Conservation (phyloP, 805 yeast genomes). For the Kuraishia ogatae region DNA sequence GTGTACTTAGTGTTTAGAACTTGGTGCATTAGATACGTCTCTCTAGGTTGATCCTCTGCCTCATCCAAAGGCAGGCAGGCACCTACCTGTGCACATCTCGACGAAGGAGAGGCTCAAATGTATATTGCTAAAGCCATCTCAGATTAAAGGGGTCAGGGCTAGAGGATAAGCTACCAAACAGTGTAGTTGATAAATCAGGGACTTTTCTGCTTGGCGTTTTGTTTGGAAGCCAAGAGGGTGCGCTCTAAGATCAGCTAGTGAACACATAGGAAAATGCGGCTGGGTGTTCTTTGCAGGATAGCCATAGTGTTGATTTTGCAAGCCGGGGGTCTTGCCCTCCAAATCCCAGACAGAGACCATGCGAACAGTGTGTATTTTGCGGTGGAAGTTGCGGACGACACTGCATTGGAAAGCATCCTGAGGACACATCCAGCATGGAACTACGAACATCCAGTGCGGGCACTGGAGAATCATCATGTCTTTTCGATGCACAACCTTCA, state of each 20-base stretch:
- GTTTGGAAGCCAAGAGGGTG: background rate
- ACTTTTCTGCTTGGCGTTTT: background rate
- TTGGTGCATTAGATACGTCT: background rate
- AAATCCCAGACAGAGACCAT: slow-evolving; percentile 34
- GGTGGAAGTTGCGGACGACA: slow-evolving; percentile 36
- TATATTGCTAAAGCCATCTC: background rate
- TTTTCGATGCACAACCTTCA: slow-evolving; percentile 36
- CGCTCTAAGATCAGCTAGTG: background rate
- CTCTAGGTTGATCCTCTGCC: background rate
- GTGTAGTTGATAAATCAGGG: background rate
- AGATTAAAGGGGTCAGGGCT: background rate
- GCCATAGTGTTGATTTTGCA: background rate
- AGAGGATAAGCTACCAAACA: too few species aligned
- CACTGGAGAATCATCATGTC: slow-evolving; percentile 54
- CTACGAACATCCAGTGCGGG: slow-evolving; percentile 60
- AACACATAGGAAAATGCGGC: background rate
- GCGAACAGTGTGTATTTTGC: slow-evolving; percentile 48
- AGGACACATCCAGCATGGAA: slow-evolving; percentile 32
- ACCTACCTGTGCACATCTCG: too few species aligned
- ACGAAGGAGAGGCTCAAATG: background rate
- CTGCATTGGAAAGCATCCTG: slow-evolving; percentile 26
- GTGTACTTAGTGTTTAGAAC: background rate
- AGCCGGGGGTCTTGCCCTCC: background rate
- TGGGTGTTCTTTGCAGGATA: background rate
- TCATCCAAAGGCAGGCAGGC: background rate